A percentile compares a stretch with the other conserved stretches of the same genome.
Evolutionary conservation across 2,329 filamentous ascomycete species (phyloP).

Genomic region (Dactylellina parvicollis): DNA sequence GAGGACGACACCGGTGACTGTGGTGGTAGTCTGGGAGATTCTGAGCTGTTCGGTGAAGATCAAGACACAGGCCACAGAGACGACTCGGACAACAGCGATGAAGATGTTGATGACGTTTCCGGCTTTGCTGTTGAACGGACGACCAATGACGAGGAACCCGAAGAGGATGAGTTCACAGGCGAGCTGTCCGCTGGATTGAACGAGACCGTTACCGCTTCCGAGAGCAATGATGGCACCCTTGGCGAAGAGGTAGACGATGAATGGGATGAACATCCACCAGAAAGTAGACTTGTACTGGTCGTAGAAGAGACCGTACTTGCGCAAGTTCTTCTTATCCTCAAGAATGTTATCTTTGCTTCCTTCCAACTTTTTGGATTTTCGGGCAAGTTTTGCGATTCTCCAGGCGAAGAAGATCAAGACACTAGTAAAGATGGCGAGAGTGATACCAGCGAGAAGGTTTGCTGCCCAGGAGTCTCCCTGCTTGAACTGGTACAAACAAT

Average conservation of each 20-base stretch:
- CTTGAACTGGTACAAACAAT: slow-evolving; percentile 95
- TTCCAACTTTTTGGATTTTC: slow-evolving; percentile 76
- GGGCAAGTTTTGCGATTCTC: slow-evolving; percentile 81
- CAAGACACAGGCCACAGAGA: slow-evolving; percentile 88
- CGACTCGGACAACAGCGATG: slow-evolving; percentile 86
- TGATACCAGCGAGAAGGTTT: slow-evolving; percentile 82
- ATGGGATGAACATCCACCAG: slow-evolving; percentile 96
- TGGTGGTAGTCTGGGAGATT: slow-evolving; percentile 90
- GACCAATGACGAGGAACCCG: slow-evolving; percentile 79
- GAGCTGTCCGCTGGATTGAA: slow-evolving; percentile 81
- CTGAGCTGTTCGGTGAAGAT: slow-evolving; percentile 94
- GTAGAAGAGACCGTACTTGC: slow-evolving; percentile 97
- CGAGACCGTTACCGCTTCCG: slow-evolving; percentile 83
- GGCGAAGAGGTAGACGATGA: slow-evolving; percentile 87
- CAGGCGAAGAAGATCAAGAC: slow-evolving; percentile 84
- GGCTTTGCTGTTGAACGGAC: slow-evolving; percentile 86
- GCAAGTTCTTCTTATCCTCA: slow-evolving; percentile 88
- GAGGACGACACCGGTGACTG: slow-evolving; percentile 75
- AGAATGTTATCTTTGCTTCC: slow-evolving; percentile 77
- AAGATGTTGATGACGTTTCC: slow-evolving; percentile 92
- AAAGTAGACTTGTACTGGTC: slow-evolving; percentile 92
- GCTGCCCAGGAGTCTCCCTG: slow-evolving; percentile 94
- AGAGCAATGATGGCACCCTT: slow-evolving; percentile 87
- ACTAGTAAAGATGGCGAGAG: slow-evolving; percentile 80
- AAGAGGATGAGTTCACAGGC: slow-evolving; percentile 84